Percentiles rank a stretch among this genome's conserved stretches.
These are phyloP conservation scores for Clonostachys rhizophaga DNA, from an alignment of 2,329 filamentous ascomycete genomes.

Conservation along the genomic window DNA sequence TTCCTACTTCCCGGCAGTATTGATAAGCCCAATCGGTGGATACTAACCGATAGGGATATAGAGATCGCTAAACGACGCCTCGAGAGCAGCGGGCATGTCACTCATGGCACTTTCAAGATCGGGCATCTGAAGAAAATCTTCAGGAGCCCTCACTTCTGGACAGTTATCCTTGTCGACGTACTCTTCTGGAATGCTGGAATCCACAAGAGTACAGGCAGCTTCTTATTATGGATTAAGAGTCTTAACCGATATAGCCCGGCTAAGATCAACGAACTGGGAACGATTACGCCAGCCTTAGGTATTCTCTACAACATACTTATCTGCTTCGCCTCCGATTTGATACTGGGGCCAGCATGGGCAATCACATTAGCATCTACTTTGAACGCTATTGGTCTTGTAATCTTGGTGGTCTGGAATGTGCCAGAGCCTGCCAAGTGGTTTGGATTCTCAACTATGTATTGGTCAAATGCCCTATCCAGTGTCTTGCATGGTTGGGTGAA, in stretches of 20 bases:
- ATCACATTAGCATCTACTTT: constrained; percentile 45
- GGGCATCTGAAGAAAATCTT: constrained; percentile 23
- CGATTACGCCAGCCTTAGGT: constrained; percentile 47
- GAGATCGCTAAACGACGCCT: constrained; percentile 38
- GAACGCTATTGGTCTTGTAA: constrained; percentile 49
- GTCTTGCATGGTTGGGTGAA: constrained; percentile 54
- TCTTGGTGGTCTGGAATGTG: constrained; percentile 50
- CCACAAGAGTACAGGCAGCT: constrained; percentile 40
- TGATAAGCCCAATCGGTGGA: constrained; percentile 38
- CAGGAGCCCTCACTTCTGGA: constrained; percentile 41
- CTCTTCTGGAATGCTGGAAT: constrained; percentile 53
- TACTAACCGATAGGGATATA: constrained; percentile 41
- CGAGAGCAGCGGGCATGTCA: constrained; percentile 31
- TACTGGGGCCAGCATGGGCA: constrained; percentile 46
- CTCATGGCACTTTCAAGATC: constrained; percentile 25
- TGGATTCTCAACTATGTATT: constrained; percentile 38
- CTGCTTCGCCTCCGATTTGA: constrained; percentile 49
- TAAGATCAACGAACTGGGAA: constrained; percentile 44
- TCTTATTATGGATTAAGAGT: constrained; percentile 54
- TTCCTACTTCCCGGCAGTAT: constrained; percentile 36
- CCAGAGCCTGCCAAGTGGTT: constrained; percentile 30
- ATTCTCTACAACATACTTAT: constrained; percentile 51
- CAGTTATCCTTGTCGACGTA: constrained; percentile 42
- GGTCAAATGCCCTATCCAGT: constrained; percentile 44
- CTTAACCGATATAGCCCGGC: constrained; percentile 38